A percentile compares a stretch with the other conserved stretches of the same genome.
These are phyloP conservation scores for Monosporascus ibericus DNA, from an alignment of 2,329 filamentous ascomycete genomes.

Conservation along the genomic window DNA sequence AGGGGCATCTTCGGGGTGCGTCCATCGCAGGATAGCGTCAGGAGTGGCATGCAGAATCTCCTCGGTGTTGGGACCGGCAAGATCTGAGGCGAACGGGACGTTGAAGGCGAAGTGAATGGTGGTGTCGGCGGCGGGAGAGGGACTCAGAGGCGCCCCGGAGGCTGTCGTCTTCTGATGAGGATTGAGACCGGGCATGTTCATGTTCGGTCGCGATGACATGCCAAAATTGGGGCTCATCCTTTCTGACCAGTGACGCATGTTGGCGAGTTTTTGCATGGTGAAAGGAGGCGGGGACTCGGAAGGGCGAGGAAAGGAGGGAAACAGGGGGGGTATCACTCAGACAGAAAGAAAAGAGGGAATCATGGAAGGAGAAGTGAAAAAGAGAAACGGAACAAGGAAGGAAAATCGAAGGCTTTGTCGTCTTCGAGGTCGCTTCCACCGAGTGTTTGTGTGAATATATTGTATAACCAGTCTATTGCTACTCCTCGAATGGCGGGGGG, in stretches of 20 bases:
- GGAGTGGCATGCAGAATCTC: constrained; percentile 90
- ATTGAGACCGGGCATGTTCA: constrained; percentile 51
- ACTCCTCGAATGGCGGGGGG: constrained; percentile 2
- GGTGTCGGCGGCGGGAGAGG: constrained; percentile 65
- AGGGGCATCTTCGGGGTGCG: constrained; percentile 79
- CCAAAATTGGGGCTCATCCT: constrained; percentile 63
- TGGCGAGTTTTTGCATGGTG: constrained; percentile 66
- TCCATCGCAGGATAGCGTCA: constrained; percentile 86
- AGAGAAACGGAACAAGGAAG: constrained; percentile 12
- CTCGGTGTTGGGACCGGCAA: constrained; percentile 86
- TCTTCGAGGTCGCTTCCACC: constrained; percentile 7
- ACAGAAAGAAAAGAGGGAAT: constrained; percentile 7
- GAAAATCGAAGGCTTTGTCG: constrained; percentile 9
- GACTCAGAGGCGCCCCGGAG: constrained; percentile 50
- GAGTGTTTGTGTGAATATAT: not conserved
- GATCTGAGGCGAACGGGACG: constrained; percentile 87
- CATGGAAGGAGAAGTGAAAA: constrained; percentile 4
- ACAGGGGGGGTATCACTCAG: constrained; percentile 17
- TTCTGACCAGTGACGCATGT: constrained; percentile 67
- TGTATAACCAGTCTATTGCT: constrained; percentile 4
- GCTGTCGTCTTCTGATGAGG: constrained; percentile 51
- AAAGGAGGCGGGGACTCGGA: constrained; percentile 6
- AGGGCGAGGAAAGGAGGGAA: constrained; percentile 9
- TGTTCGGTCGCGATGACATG: constrained; percentile 50
- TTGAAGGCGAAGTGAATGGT: constrained; percentile 95